Percentiles rank a stretch among this genome's conserved stretches.
phyloP scores from a whole-genome alignment of 2,329 filamentous ascomycete species.

The Grosmannia penicillata region DNA sequence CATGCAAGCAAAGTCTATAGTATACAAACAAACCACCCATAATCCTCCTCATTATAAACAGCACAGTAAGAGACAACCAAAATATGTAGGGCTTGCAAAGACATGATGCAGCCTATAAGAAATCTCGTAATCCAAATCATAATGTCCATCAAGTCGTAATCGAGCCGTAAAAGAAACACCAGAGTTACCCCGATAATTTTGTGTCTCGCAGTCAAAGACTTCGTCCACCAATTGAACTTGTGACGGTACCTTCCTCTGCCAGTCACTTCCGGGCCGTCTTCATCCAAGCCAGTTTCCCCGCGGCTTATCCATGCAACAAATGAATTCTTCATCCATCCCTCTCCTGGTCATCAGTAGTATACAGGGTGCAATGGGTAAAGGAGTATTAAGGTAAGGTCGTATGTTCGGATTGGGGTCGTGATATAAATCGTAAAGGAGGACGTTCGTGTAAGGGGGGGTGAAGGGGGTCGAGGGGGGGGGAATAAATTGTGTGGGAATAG shows the following conservation, averaged over 20 bases:
- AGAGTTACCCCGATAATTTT: conserved; percentile 2
- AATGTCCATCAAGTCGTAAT: conserved; percentile 8
- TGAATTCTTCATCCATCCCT: not conserved
- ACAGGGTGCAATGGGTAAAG: not conserved
- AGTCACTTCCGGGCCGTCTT: not conserved
- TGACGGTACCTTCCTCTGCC: too few relatives aligned
- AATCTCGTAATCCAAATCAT: conserved; percentile 10
- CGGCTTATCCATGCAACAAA: not conserved
- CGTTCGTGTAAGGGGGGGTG: not conserved
- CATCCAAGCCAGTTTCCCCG: not conserved
- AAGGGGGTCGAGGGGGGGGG: too few relatives aligned
- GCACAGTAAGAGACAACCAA: not conserved
- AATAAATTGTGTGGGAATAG: too few relatives aligned
- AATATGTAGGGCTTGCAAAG: conserved; percentile 1
- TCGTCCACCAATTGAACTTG: too few relatives aligned
- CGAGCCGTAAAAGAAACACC: conserved; percentile 2
- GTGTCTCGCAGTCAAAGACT: not conserved
- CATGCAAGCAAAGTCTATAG: not conserved
- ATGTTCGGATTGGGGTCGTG: too few relatives aligned
- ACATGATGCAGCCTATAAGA: conserved; percentile 1
- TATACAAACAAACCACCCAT: conserved; percentile 1
- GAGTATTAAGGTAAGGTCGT: not conserved
- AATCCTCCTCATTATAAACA: not conserved
- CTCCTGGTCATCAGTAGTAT: not conserved
- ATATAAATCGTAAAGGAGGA: too few relatives aligned